Evolutionary conservation across 139 green algal genomes (phyloP), one percentile per base, ranked within the genome.

Genomic region (Volvox reticuliferus): DNA sequence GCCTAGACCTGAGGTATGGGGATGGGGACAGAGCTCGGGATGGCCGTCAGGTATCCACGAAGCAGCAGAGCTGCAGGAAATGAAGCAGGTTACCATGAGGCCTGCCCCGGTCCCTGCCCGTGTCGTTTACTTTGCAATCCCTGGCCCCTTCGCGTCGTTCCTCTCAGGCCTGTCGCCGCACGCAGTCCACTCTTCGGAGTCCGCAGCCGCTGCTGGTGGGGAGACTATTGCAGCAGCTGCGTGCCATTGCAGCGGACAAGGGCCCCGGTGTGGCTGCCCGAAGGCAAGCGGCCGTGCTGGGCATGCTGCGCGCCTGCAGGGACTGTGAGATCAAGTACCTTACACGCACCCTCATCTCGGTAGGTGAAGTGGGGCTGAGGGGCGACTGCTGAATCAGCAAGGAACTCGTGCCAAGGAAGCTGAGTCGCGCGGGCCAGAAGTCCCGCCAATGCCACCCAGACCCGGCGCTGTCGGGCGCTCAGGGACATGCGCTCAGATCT

Each of bases 321-420:
- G 95, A 97, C 61, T 30, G 44, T 1, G 97, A 99, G 92, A 95
- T 92, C 9, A 94, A 94, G 80, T 99, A 97, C 91, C 90, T 99
- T 9, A 94, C 96, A 18, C 93, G 96, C 61, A 98, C 96, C 0
- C 93, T 99, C 67, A 93, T 98, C 28, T 68, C 78, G 91, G 91
- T 93, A 79, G 32, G 89, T 50, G n/a, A 61, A 63, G 3, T 24
- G 62, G 65, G 65, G 65, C 65, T 28, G 65, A 12, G 2, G 6
- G 65, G 65, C 44, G 44, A 9, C 44, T 55, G 44, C 44, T 5
- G 44, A 55, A 55, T 9, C 44, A 55, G 44, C 44, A 55, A 9
- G 44, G 44, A 55, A 55, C 44, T 55, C 44, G 44, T 9, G 44
- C n/a, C n/a, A n/a, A n/a, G n/a, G n/a, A n/a, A n/a, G n/a, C n/a